Evolutionary conservation across 305 asterid species (phyloP), one percentile per base, ranked within the genome.

Genomic region (Fraxinus greggii): DNA sequence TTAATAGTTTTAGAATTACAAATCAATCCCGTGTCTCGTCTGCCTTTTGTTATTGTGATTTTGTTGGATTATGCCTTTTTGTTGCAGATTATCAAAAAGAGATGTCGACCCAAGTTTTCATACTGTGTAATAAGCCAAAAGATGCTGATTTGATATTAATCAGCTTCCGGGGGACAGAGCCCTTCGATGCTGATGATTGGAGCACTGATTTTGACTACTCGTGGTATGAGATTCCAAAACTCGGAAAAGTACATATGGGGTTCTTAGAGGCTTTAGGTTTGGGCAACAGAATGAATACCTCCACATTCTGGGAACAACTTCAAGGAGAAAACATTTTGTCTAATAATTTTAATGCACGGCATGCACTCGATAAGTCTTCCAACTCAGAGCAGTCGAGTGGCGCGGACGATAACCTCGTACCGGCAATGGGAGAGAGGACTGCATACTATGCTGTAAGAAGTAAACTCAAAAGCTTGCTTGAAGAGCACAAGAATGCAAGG

Each of bases 131-230:
- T 78, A 92, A 92, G 89, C 90, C 91, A 3, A 86, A 84, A 79
- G 97, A 96, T 83, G 99, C 98, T 72, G 88, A 90, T 63, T 85
- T 96, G 89, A 92, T 96, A 83, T 76, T 94, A 54, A 33, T 96
- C 69, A 88, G 95, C 92, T 96, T 96, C 88, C 83, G 98, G 83
- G 99, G 99, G 54, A 96, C 99, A 0, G 98, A 96, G 86, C 98
- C 98, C 15, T 96, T 96, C 48, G 98, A 96, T 82, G 98, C 98
- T 1, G 97, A 92, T 83, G 99, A 94, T 73, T 96, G 99, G 99
- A 86, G 88, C 76, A 96, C 98, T 8, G 98, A 96, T 88, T 93
- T 94, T 5, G 99, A 96, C 88, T 94, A 94, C 82, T 94, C 99
- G n/a, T 96, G 99, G 98, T 96, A 91, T 5, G 98, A 94, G 84